phyloP scores from a whole-genome alignment of 352 stramenopile species.

The Blastocystis sp. region DNA sequence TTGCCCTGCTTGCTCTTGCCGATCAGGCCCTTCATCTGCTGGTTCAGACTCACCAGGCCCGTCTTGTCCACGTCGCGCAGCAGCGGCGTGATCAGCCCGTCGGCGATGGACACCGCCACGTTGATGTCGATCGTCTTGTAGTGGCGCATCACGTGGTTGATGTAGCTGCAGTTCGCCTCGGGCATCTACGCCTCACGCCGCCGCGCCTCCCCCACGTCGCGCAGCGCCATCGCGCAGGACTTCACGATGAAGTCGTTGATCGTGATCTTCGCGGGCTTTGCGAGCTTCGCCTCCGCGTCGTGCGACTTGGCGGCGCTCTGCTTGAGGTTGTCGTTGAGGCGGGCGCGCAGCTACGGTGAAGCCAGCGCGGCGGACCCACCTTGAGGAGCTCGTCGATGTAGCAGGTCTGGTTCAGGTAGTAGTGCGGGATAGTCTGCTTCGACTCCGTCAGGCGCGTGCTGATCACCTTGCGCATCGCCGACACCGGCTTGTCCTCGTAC shows the following conservation, averaged over 20 bases:
- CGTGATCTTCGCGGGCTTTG: conserved; percentile 85
- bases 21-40: conserved; percentile 93
- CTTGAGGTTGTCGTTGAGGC: conserved; percentile 58
- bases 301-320: not conserved
- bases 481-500: conserved; percentile 83
- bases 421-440: conserved; percentile 91
- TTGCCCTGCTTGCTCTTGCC: conserved; percentile 88
- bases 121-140: conserved; percentile 91
- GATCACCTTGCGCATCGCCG: conserved; percentile 98
- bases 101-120: conserved; percentile 90
- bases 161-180: conserved; percentile 82
- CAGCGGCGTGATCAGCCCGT: conserved; percentile 94
- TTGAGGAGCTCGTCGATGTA: conserved; percentile 85
- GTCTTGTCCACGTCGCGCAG: conserved; percentile 88
- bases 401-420: conserved; percentile 92
- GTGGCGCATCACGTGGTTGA: conserved; percentile 76
- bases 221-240: conserved; percentile 88
- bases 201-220: conserved; percentile 75
- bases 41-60: conserved; percentile 88
- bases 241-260: conserved; percentile 99
- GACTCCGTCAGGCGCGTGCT: conserved; percentile 91
- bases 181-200: conserved; percentile 77
- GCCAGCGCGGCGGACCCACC: not conserved
- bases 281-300: conserved; percentile 69
- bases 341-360: not conserved